Evolutionary conservation across 2,329 filamentous ascomycete species (phyloP), one percentile per base, ranked within the genome.

Genomic region (Seiridium cupressi): DNA sequence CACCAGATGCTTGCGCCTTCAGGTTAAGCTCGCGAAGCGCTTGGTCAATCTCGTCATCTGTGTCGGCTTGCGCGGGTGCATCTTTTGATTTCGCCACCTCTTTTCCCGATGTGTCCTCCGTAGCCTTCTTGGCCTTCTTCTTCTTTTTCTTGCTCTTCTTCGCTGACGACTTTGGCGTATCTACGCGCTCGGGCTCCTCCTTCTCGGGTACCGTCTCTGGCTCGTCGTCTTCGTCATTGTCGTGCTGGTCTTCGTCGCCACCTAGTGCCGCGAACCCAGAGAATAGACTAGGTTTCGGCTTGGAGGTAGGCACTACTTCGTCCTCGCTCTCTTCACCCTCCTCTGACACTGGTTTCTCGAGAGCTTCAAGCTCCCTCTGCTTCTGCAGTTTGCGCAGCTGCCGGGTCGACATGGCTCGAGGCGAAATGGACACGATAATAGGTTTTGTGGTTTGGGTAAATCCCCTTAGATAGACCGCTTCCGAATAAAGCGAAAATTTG

Each of bases 11-110:
- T 4, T 66, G 63, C 38, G 65, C 64, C 4, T 65, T 65, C n/a
- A 72, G 55, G 2, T 66, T 62, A 36, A 73, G 64, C 61, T 73
- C 70, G 44, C 61, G 64, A 44, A 87, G 75, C 2, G 81, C 84
- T 60, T 76, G 76, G 64, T 86, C 84, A 57, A 87, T 86, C 63
- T 87, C 84, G 60, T 86, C 83, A 31, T 79, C 72, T 0, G 72
- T 74, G 34, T 68, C 67, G 10, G 60, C 63, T 6, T 62, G 55
- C 9, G 49, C 58, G 8, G 63, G 32, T 18, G 42, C 36, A 35
- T 69, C 61, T 42, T 62, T 58, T 26, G 65, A 65, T 13, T 56
- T 56, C 1, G 60, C 44, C 3, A 61, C 49, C 36, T 63, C 48
- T 31, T 66, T 56, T 7, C 5, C 66, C 13, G 57, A 56, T 1